Evolutionary conservation across 1,139 yeast genomes (phyloP).

Genomic region (Geotrichum phurueaensis): DNA sequence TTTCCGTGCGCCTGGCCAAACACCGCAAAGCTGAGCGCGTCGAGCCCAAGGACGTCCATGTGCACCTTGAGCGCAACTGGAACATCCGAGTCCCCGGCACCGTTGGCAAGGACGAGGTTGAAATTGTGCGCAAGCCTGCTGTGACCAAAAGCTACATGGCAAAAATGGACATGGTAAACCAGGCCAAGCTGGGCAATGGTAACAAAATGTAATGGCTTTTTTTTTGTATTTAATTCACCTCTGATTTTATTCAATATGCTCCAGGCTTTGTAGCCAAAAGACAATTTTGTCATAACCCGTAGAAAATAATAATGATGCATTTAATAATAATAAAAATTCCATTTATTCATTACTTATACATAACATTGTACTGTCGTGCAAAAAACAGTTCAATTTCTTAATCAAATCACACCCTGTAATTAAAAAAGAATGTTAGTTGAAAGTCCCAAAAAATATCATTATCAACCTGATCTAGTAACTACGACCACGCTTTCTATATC

Average conservation of each 20-base stretch:
- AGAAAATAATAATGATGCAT: too few species aligned
- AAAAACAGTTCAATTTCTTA: background rate
- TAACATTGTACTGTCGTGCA: background rate
- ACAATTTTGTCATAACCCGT: too few species aligned
- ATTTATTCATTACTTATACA: background rate
- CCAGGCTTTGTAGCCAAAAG: too few species aligned
- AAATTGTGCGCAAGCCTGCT: conserved; percentile 74
- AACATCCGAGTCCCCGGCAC: conserved; percentile 91
- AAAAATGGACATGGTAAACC: conserved; percentile 58
- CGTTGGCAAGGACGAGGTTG: conserved; percentile 73
- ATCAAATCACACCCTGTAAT: background rate
- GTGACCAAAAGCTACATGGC: conserved; percentile 69
- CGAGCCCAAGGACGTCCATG: conserved; percentile 83
- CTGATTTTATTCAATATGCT: background rate
- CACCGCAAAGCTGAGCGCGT: conserved; percentile 86
- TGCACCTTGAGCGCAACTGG: conserved; percentile 93
- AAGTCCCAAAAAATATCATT: background rate
- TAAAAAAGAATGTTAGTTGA: background rate
- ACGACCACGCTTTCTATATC: background rate
- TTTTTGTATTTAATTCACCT: background rate
- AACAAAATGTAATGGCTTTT: background rate
- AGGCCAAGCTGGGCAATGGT: conserved; percentile 37
- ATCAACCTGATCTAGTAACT: background rate
- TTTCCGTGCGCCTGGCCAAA: conserved; percentile 91
- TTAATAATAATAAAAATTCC: background rate